These are phyloP conservation scores for Phylloboletellus chloephorus DNA, from an alignment of 1,284 basidiomycete genomes.

Conservation along the genomic window DNA sequence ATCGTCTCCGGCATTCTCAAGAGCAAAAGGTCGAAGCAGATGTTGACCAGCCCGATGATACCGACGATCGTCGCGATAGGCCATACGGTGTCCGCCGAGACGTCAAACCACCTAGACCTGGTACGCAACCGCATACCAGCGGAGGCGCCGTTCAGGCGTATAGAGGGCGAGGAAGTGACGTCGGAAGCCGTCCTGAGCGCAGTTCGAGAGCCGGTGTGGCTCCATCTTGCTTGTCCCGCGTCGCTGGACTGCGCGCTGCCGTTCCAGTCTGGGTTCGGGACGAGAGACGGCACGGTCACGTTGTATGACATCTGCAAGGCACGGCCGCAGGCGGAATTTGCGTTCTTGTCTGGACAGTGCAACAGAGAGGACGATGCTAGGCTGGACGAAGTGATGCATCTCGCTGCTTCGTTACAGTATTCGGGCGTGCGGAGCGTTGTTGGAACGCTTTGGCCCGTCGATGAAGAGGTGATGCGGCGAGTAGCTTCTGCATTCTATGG, in stretches of 20 bases:
- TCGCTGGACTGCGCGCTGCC: constrained; percentile 15
- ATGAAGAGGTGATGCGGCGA: constrained; percentile 11
- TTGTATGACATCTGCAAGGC: constrained; percentile 28
- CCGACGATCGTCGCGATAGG: constrained; percentile 23
- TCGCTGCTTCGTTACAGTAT: constrained; percentile 20
- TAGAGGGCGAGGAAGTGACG: constrained; percentile 22
- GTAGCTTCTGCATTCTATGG: constrained; percentile 23
- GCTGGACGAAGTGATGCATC: constrained; percentile 19
- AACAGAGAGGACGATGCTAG: constrained; percentile 9
- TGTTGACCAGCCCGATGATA: not conserved
- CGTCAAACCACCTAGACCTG: constrained; percentile 10
- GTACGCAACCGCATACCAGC: constrained; percentile 22
- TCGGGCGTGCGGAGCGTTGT: constrained; percentile 21
- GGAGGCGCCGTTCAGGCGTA: constrained; percentile 16
- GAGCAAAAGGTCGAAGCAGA: constrained; percentile 13
- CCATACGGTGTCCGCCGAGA: constrained; percentile 5
- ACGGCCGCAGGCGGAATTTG: constrained; percentile 28
- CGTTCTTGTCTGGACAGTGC: constrained; percentile 33
- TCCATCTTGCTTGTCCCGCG: constrained; percentile 26
- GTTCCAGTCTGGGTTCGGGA: constrained; percentile 24
- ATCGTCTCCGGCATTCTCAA: constrained; percentile 19
- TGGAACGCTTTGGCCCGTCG: constrained; percentile 23
- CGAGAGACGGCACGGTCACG: constrained; percentile 21
- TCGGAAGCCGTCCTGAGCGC: constrained; percentile 10
- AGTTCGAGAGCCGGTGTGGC: constrained; percentile 23